Base-by-base conservation (phyloP, 495 filamentous ascomycete genomes). In the Neurospora sp. region DNA sequence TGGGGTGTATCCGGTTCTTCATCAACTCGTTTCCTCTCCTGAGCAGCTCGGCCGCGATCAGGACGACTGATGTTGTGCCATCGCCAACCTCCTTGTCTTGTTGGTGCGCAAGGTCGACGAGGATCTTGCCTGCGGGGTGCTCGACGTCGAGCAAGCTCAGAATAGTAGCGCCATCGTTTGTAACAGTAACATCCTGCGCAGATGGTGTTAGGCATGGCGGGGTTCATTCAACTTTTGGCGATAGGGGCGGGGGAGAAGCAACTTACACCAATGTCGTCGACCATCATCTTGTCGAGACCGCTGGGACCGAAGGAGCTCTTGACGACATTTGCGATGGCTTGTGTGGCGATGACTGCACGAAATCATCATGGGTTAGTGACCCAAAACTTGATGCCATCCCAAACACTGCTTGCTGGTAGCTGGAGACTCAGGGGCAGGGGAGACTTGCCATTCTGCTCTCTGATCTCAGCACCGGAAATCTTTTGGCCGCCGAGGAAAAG, bases 221-320 rank as follows among this genome's bases (percentile, higher is more conserved):
- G 69, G 68, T 59, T 39, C 42, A 71, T 41, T 9, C 3, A 65
- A 35, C 53, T 9, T 65, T 65, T 35, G 27, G 53, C 68, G 69
- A 69, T 70, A 69, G 65, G 39, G 31, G 39, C 38, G 61, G 72
- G 69, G 71, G 74, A 70, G 71, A 72, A 68, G 68, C 71, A 76
- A 77, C 91, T 74, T 88, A 94, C 92, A 77, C 96, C 96, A 81
- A 98, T 98, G 79, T 99, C 96, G 82, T 99, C 96, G 79, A 99
- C 96, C 96, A 99, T 98, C 96, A 99, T 98, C 88, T 99, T 99
- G 80, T 99, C 96, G 76, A 99, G 85, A 41, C 96, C 96, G 73
- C 93, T 97, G 72, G 96, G 96, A 48, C 96, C 96, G 81, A 98
- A 99, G 16, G 96, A 99, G 83, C 92, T 97, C 85, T 97, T 98